phyloP scores from a whole-genome alignment of 129 eudicot genomes.

The Smallanthus sonchifolius region DNA sequence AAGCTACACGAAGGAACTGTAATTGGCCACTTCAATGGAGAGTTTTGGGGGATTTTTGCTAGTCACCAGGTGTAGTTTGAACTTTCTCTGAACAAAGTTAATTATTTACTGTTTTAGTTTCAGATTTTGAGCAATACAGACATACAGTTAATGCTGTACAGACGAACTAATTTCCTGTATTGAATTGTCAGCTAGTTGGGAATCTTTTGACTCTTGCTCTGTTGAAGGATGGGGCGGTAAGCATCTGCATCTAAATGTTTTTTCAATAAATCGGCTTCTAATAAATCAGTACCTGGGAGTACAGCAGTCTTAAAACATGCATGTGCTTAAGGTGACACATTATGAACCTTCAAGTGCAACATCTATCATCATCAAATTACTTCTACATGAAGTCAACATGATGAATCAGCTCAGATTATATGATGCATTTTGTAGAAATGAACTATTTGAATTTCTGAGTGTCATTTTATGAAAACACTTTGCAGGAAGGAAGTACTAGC shows the following conservation, averaged over 20 bases:
- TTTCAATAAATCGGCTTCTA: not conserved
- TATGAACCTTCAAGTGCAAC: not conserved
- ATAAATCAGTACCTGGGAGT: not conserved
- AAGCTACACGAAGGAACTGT: conserved; percentile 80
- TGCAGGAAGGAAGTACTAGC: conserved; percentile 88
- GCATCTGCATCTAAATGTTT: conserved; percentile 16
- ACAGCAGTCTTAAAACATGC: not conserved
- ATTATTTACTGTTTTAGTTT: not conserved
- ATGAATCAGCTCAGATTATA: not conserved
- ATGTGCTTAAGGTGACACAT: not conserved
- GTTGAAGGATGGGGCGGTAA: conserved; percentile 71
- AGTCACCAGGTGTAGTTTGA: conserved; percentile 59
- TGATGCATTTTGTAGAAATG: not conserved
- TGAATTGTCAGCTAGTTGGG: conserved; percentile 71
- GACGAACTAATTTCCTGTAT: not conserved
- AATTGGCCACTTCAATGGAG: conserved; percentile 90
- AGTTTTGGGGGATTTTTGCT: conserved; percentile 92
- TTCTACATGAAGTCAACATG: not conserved
- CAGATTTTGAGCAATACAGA: not conserved
- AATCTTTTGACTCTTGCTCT: conserved; percentile 79
- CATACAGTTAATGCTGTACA: not conserved
- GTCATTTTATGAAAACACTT: not conserved
- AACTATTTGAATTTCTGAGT: not conserved
- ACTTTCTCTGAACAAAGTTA: conserved; percentile 13
- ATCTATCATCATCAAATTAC: not conserved